Evolutionary conservation across 257 asterid species (phyloP).

Genomic region (Solanum paucissectum): DNA sequence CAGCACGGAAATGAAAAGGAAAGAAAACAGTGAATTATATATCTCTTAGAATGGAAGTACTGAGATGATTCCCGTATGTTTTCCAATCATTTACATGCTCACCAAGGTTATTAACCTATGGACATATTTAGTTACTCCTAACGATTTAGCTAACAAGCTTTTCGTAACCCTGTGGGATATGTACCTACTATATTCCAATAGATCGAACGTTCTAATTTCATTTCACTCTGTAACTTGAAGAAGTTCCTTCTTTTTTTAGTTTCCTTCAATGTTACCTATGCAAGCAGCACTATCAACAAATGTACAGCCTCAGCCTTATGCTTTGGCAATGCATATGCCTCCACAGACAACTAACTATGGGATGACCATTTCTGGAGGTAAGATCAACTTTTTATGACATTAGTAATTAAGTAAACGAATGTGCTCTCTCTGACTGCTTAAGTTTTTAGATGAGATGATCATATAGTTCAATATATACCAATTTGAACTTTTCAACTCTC

Average conservation of each 20-base stretch:
- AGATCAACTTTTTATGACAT: neutral
- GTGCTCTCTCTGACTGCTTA: neutral
- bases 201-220: neutral
- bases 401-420: neutral
- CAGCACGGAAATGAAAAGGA: neutral
- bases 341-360: conserved; percentile 29
- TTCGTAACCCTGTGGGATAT: neutral
- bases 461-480: neutral
- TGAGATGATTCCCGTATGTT: neutral
- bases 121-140: neutral
- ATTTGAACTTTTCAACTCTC: neutral
- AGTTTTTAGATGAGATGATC: neutral
- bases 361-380: conserved; percentile 40
- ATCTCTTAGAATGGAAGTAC: neutral
- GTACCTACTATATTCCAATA: neutral
- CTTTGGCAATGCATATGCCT: conserved; percentile 13
- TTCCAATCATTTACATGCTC: neutral
- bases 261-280: conserved; percentile 41
- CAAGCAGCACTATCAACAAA: conserved; percentile 40
- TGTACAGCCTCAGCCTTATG: conserved; percentile 26
- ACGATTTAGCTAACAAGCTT: neutral
- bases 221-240: neutral
- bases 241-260: conserved; percentile 21
- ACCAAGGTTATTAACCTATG: neutral
- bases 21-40: neutral